Percentiles rank a stretch among this genome's conserved stretches.
These are phyloP conservation scores for Dothistroma septosporum DNA, from an alignment of 2,329 filamentous ascomycete species.

Conservation along the genomic window DNA sequence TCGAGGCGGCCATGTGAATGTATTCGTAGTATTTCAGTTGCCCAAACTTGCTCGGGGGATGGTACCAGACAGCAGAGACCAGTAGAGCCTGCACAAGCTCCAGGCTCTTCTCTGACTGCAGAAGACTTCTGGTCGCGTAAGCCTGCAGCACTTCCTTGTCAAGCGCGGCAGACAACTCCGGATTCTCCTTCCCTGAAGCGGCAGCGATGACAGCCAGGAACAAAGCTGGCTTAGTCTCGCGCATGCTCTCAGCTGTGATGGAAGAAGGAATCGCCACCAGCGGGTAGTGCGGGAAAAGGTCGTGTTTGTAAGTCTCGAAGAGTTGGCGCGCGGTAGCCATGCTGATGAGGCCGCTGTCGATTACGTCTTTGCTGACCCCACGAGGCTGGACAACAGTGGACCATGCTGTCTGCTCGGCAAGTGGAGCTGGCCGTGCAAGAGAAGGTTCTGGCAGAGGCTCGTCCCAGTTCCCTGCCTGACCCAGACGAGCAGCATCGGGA, in stretches of 20 bases:
- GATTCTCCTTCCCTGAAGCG: conserved; percentile 54
- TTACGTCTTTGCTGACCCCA: conserved; percentile 34
- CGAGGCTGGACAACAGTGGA: conserved; percentile 10
- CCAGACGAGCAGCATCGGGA: conserved; percentile 3
- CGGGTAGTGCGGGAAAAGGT: conserved; percentile 60
- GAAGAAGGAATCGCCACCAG: conserved; percentile 57
- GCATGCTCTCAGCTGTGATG: conserved; percentile 54
- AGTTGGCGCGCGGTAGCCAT: conserved; percentile 53
- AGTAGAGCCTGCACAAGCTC: conserved; percentile 51
- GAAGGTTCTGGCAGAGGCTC: background rate
- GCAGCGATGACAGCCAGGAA: conserved; percentile 69
- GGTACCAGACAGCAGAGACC: conserved; percentile 49
- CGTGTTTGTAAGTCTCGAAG: conserved; percentile 56
- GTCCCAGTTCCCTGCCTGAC: conserved; percentile 6
- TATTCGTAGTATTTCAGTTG: conserved; percentile 50
- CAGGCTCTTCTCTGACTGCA: conserved; percentile 49
- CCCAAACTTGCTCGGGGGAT: conserved; percentile 45
- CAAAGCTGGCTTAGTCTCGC: conserved; percentile 58
- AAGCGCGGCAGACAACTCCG: conserved; percentile 40
- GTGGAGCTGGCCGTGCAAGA: background rate
- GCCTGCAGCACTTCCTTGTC: conserved; percentile 48
- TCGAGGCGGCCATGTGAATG: conserved; percentile 50
- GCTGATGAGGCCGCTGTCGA: conserved; percentile 58
- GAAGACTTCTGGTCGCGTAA: conserved; percentile 48
- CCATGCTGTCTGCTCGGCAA: conserved; percentile 8